Percentiles rank a stretch among this genome's conserved stretches.
Evolutionary conservation across 139 green algal genomes (phyloP).

Genomic region (Chlorella ohadii): DNA sequence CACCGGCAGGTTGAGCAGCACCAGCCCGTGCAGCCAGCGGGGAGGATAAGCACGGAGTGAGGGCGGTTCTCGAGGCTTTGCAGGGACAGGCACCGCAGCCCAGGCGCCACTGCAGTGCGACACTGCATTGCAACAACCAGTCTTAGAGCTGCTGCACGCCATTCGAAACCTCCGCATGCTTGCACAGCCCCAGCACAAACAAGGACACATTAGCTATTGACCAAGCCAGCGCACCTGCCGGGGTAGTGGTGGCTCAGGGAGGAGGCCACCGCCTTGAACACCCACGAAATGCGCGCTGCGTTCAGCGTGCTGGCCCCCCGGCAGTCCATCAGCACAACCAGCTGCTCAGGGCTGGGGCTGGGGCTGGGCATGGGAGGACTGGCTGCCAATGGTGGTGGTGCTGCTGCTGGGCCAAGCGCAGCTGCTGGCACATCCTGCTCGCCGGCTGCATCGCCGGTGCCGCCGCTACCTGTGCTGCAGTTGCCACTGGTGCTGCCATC

Average conservation of each 20-base stretch:
- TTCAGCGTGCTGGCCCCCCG: slow-evolving; percentile 11
- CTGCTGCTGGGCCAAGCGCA: background rate
- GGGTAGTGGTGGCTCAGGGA: slow-evolving; percentile 60
- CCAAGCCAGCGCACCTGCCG: slow-evolving; percentile 21
- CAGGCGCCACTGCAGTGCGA: too few species aligned
- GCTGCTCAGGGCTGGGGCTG: background rate
- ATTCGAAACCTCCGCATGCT: too few species aligned
- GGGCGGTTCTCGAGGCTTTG: too few species aligned
- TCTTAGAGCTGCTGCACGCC: too few species aligned
- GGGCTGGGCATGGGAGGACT: too few species aligned
- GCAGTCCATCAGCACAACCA: slow-evolving; percentile 45
- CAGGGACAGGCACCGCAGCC: too few species aligned
- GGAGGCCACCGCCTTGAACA: slow-evolving; percentile 44
- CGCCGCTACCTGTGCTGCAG: background rate
- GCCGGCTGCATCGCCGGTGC: background rate
- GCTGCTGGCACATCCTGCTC: too few species aligned
- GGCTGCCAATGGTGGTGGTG: background rate
- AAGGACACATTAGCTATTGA: too few species aligned
- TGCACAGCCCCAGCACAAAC: too few species aligned
- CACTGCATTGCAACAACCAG: too few species aligned
- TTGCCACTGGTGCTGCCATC: background rate
- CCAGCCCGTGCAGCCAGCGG: slow-evolving; percentile 52
- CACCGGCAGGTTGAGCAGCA: slow-evolving; percentile 48
- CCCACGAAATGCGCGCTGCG: slow-evolving; percentile 17
- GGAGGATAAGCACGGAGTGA: too few species aligned